phyloP scores from a whole-genome alignment of 2,329 filamentous ascomycete genomes.

The Pezicula rhizophila region DNA sequence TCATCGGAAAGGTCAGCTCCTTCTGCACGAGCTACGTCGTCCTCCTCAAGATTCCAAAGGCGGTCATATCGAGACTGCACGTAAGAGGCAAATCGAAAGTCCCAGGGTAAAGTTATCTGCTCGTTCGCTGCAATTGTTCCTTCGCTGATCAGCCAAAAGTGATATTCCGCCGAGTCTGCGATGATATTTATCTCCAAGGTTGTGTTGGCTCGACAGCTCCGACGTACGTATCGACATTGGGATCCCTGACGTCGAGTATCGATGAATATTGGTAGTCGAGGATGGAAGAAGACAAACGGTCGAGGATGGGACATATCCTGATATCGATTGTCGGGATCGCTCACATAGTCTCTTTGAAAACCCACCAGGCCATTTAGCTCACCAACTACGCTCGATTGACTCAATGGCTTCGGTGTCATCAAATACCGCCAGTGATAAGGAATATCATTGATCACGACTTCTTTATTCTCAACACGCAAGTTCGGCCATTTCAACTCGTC shows the following conservation, averaged over 20 bases:
- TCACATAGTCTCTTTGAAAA: conserved; percentile 66
- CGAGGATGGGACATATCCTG: conserved; percentile 56
- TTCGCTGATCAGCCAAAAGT: conserved; percentile 88
- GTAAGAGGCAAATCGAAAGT: conserved; percentile 55
- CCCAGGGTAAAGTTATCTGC: conserved; percentile 62
- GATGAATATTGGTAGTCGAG: conserved; percentile 82
- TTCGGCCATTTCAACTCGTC: conserved; percentile 22
- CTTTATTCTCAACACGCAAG: conserved; percentile 22
- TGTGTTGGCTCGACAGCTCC: conserved; percentile 90
- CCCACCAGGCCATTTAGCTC: conserved; percentile 76
- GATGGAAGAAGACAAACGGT: conserved; percentile 83
- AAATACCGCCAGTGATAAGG: conserved; percentile 68
- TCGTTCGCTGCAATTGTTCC: conserved; percentile 62
- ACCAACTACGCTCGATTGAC: conserved; percentile 37
- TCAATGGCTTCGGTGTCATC: conserved; percentile 35
- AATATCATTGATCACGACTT: conserved; percentile 22
- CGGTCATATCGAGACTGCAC: conserved; percentile 49
- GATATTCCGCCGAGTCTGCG: conserved; percentile 70
- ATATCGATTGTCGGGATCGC: conserved; percentile 61
- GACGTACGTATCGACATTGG: conserved; percentile 77
- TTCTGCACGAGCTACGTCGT: conserved; percentile 34
- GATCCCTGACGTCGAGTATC: conserved; percentile 87
- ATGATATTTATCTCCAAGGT: conserved; percentile 74
- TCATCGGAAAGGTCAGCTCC: conserved; percentile 37
- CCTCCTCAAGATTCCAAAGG: conserved; percentile 56